These are phyloP conservation scores for Psidium friedrichsthalianum DNA, from an alignment of 345 rosid genomes.

Conservation along the genomic window DNA sequence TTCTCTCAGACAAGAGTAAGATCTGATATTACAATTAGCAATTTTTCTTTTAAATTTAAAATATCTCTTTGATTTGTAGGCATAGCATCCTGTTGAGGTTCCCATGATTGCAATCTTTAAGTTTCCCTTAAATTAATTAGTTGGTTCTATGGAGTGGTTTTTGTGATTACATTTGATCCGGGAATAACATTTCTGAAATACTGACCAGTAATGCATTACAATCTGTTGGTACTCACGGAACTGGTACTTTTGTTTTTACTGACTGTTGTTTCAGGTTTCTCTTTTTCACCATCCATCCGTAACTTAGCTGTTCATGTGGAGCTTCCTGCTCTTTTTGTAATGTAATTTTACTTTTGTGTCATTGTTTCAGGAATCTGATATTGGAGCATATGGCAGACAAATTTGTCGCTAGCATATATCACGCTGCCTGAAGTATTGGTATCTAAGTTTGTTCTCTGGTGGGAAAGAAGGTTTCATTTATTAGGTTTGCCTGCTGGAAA, in stretches of 20 bases:
- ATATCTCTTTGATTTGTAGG: neutral
- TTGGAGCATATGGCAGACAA: neutral
- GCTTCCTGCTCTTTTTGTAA: neutral
- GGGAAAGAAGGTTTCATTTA: neutral
- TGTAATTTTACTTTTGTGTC: neutral
- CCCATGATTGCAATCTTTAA: neutral
- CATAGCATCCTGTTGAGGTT: neutral
- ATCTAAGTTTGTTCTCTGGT: neutral
- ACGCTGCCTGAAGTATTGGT: neutral
- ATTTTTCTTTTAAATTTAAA: neutral
- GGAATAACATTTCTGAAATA: neutral
- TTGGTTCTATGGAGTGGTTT: neutral
- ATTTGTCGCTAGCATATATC: neutral
- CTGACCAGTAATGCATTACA: neutral
- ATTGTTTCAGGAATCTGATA: neutral
- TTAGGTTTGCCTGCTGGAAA: neutral
- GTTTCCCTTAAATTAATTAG: neutral
- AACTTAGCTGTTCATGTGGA: neutral
- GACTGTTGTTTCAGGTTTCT: neutral
- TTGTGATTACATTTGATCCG: neutral
- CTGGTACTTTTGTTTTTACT: neutral
- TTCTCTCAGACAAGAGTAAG: neutral
- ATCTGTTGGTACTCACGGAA: neutral
- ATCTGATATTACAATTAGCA: neutral
- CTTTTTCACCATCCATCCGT: neutral